Base-by-base conservation (phyloP, 805 yeast genomes). In the Lipomyces starkeyi region DNA sequence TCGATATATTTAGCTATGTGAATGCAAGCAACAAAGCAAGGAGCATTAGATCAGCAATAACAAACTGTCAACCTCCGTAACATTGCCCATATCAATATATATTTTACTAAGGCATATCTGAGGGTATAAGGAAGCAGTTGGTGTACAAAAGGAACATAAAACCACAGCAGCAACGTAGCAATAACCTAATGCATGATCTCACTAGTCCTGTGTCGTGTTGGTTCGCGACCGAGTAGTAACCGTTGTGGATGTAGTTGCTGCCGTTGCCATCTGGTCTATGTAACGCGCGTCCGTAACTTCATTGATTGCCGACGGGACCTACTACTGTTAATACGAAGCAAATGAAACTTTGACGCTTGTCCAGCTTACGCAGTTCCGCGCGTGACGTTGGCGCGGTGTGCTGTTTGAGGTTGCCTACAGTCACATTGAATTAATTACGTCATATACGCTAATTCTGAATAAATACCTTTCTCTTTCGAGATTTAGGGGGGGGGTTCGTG, bases 171-270 rank as follows among this genome's bases (percentile, higher is more conserved):
- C 49, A 43, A 43, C 43, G 22, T 43, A 17, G 49, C 49, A 43
- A 17, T 11, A 37, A 43, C 22, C 22, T 37, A 37, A n/a, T 43
- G 22, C 3, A 17, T 17, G 20, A 6, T n/a, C 22, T n/a, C 49
- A 43, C 49, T 17, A 5, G 8, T 43, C 20, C 0, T 17, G 49
- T n/a, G 22, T 43, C 20, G 49, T 43, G 49, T 17, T 43, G 49
- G 49, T 43, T 17, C 49, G 49, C 49, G 49, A 43, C 22, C 49
- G 49, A 43, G 49, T 43, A 43, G 20, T 43, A 43, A 17, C 49
- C 22, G 49, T 43, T 43, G 49, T 43, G 7, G 8, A 43, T 43
- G 49, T n/a, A 37, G 49, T 43, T 43, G 22, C 11, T 3, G 49
- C 8, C 49, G 6, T 17, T 43, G 49, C 20, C 49, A 17, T 43